A percentile compares a stretch with the other conserved stretches of the same genome.
These are phyloP conservation scores for Rubus parviflorus DNA, from an alignment of 306 rosid genomes.

Conservation along the genomic window DNA sequence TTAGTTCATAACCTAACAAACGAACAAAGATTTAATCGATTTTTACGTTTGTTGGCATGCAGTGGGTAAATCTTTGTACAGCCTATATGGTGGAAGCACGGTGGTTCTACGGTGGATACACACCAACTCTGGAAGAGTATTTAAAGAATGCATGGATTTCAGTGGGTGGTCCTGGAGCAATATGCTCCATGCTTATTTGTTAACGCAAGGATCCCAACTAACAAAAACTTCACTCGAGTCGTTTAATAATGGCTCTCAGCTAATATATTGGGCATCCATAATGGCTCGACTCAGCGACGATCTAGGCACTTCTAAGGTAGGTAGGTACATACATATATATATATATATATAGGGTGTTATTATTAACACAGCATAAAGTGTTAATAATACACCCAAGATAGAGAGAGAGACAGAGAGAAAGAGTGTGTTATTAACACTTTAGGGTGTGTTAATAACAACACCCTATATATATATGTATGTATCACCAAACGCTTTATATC, in stretches of 20 bases:
- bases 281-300: constrained; percentile 28
- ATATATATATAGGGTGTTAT: no score
- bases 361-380: no score
- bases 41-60: background rate
- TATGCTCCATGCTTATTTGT: constrained; percentile 25
- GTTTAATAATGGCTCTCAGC: constrained; percentile 16
- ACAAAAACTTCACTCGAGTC: constrained; percentile 13
- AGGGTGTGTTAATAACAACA: no score
- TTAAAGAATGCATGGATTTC: constrained; percentile 28
- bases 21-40: no score
- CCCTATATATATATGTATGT: no score
- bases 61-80: constrained; percentile 34
- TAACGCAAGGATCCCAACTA: background rate
- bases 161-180: constrained; percentile 32
- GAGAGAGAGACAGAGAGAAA: no score
- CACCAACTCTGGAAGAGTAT: constrained; percentile 30
- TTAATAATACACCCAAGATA: no score
- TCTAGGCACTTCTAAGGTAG: constrained; percentile 36
- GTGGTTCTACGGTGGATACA: constrained; percentile 25
- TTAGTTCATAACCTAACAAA: no score
- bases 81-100: constrained; percentile 34
- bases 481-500: no score
- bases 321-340: background rate
- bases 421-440: no score
- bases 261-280: constrained; percentile 30